phyloP scores from a whole-genome alignment of 1,139 yeast genomes.

The Scheffersomyces stambukii region DNA sequence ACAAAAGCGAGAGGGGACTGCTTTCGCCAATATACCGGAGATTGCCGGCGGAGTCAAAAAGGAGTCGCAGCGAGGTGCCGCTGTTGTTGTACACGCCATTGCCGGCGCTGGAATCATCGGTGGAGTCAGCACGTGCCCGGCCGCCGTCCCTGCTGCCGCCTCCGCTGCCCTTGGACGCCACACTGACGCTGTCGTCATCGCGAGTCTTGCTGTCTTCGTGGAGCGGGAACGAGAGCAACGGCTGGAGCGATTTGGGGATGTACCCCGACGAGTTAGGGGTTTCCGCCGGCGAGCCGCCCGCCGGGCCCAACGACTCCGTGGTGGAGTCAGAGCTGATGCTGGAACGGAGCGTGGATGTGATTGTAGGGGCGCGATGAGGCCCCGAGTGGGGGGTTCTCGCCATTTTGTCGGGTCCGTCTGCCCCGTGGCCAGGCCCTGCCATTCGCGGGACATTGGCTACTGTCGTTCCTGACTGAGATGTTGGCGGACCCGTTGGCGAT shows the following conservation, averaged over 20 bases:
- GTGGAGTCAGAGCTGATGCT: no score
- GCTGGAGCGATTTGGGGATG: constrained; percentile 9
- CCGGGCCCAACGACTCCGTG: no score
- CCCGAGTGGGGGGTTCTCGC: no score
- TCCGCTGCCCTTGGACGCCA: neutral
- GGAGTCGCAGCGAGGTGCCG: constrained; percentile 5
- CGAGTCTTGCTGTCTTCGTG: constrained; percentile 3
- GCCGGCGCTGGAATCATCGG: neutral
- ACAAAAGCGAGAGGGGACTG: constrained; percentile 17
- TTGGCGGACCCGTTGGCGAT: no score
- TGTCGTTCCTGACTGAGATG: no score
- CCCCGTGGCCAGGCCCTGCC: no score
- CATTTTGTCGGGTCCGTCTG: no score
- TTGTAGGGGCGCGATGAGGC: no score
- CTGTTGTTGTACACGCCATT: constrained; percentile 4
- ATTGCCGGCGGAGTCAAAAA: constrained; percentile 11
- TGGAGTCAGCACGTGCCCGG: neutral
- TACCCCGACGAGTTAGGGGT: constrained; percentile 2
- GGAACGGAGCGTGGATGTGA: no score
- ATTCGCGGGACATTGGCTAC: no score
- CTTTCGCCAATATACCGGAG: constrained; percentile 20
- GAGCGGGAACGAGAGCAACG: constrained; percentile 9
- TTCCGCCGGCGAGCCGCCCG: no score
- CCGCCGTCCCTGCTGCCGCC: neutral
- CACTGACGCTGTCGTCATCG: constrained; percentile 1